Evolutionary conservation across 73 alveolate genomes (phyloP).

Genomic region (Paramecium octaurelia): DNA sequence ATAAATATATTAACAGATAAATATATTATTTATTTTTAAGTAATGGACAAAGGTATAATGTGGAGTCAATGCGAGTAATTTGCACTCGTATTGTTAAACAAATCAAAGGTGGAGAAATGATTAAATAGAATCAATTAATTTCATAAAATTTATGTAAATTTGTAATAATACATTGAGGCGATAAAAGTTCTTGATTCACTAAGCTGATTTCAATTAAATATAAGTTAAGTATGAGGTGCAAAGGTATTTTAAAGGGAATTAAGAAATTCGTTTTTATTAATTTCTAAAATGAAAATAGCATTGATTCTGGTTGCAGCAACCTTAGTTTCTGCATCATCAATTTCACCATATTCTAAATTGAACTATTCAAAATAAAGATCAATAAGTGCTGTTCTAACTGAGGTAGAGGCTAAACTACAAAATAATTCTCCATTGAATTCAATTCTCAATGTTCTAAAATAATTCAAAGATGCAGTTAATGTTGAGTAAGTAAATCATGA

Average conservation of each 20-base stretch:
- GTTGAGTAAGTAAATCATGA: slow-evolving; percentile 41
- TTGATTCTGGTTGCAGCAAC: background rate
- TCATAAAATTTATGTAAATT: background rate
- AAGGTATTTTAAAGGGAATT: background rate
- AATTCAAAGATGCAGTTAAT: slow-evolving; percentile 43
- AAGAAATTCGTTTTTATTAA: background rate
- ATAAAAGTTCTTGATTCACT: background rate
- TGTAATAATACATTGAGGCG: background rate
- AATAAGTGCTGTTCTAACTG: background rate
- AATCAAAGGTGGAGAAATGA: background rate
- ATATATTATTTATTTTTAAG: background rate
- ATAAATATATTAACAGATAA: background rate
- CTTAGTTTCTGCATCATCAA: background rate
- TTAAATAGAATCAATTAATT: background rate
- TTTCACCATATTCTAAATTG: background rate
- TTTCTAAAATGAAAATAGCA: background rate
- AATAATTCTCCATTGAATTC: slow-evolving; percentile 18
- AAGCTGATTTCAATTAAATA: background rate
- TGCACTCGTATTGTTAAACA: background rate
- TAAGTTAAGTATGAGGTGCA: background rate
- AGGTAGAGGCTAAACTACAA: background rate
- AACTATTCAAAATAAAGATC: slow-evolving; percentile 35
- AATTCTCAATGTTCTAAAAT: background rate
- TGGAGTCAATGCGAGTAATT: background rate
- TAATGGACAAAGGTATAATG: background rate